Evolutionary conservation across 352 stramenopile genomes (phyloP), one percentile per base, ranked within the genome.

Genomic region (Globisporangium nunn): DNA sequence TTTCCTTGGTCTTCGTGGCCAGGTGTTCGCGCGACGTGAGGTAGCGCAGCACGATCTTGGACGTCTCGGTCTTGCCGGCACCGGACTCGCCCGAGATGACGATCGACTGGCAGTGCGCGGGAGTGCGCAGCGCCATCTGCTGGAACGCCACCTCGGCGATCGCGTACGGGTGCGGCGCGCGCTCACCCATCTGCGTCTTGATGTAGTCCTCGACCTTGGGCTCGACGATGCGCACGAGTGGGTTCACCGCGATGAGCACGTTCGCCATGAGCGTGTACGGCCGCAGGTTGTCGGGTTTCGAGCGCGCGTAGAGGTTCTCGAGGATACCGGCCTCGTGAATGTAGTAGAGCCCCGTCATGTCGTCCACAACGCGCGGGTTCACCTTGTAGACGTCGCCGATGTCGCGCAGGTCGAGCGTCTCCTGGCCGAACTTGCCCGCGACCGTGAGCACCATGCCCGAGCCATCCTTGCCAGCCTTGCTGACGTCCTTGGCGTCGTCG

Each of bases 251-350:
- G 49, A 94, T 91, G 17, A 94, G 69, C 51, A 94, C 85, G 57
- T 94, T 94, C 59, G 85, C 85, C 85, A 94, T 94, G 64, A 93
- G 79, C 66, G 85, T 92, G 62, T 94, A 94, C 28, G 85, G 85
- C 10, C 82, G 70, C 58, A 91, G 62, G 61, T 91, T 85, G 49
- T 88, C 81, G 5, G 72, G 62, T 59, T 84, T 86, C 51, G 77
- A 87, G 52, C 85, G 80, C 51, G 81, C 80, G 46, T 79, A 70
- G 23, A 94, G 61, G 63, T 94, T 94, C 58, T 88, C 80, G 1
- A 94, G 59, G 54, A 94, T 91, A 31, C 85, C 85, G 31, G 85
- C 82, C 63, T 94, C 85, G 69, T 94, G 85, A 68, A 94, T 94
- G 68, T 91, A 94, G 71, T 94, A 94, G 29, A 94, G 73, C 17